Conservation (phyloP, 2,329 filamentous ascomycete species). For the Emericellopsis cladophorae region DNA sequence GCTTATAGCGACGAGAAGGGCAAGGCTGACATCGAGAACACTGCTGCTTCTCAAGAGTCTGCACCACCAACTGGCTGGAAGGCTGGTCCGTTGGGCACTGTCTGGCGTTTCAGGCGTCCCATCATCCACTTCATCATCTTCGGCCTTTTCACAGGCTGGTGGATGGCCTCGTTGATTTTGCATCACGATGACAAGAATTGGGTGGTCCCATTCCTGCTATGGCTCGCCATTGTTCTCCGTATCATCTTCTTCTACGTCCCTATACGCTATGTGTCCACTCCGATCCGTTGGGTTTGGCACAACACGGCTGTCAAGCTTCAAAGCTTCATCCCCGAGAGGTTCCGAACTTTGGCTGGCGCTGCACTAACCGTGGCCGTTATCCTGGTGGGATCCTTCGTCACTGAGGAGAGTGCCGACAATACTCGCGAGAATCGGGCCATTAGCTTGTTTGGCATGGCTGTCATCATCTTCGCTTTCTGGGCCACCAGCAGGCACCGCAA, state of each 20-base stretch:
- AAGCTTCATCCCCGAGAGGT: conserved; percentile 50
- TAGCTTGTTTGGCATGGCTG: conserved; percentile 63
- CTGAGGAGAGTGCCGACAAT: conserved; percentile 60
- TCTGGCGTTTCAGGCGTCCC: conserved; percentile 32
- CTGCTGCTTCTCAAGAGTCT: conserved; percentile 7
- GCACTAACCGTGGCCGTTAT: conserved; percentile 56
- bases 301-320: conserved; percentile 47
- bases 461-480: conserved; percentile 59
- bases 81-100: conserved; percentile 11
- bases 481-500: conserved; percentile 57
- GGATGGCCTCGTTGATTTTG: conserved; percentile 61
- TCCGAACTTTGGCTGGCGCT: conserved; percentile 51
- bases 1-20: conserved; percentile 28
- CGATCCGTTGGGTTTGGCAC: conserved; percentile 54
- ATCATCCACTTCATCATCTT: conserved; percentile 33
- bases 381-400: conserved; percentile 65
- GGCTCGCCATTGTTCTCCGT: conserved; percentile 61
- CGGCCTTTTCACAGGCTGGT: conserved; percentile 47
- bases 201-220: conserved; percentile 75
- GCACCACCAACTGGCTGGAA: conserved; percentile 3
- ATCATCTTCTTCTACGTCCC: conserved; percentile 64
- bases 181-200: conserved; percentile 65
- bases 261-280: conserved; percentile 47
- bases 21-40: conserved; percentile 15
- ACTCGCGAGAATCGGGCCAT: conserved; percentile 69